These are phyloP conservation scores for Elsinoe batatas DNA, from an alignment of 2,329 filamentous ascomycete species.

Conservation along the genomic window DNA sequence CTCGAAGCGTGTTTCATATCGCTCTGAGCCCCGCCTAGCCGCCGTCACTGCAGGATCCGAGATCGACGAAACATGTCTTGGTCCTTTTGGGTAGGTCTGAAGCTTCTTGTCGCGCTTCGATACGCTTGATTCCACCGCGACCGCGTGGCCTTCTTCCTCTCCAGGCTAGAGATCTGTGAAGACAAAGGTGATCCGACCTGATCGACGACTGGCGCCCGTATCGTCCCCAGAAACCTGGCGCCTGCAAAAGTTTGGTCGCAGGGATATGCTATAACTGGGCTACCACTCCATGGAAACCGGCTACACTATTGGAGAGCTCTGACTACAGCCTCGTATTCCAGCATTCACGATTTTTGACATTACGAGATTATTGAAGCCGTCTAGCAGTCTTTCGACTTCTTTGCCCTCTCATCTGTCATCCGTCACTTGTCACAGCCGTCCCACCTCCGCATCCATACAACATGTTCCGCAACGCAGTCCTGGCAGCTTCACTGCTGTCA, in stretches of 20 bases:
- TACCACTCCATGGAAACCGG: slow-evolving; percentile 2
- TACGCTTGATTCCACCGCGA: background rate
- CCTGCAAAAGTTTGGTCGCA: background rate
- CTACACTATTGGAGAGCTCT: background rate
- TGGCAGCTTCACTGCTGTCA: slow-evolving; percentile 6
- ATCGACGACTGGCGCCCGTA: background rate
- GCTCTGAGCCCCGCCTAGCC: background rate
- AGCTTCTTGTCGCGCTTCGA: background rate
- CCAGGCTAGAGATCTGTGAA: background rate
- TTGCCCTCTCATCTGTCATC: background rate
- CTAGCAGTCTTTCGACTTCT: background rate
- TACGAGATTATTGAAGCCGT: background rate
- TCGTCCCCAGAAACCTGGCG: background rate
- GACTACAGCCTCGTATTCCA: slow-evolving; percentile 4
- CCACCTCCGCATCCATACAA: background rate
- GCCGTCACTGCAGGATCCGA: background rate
- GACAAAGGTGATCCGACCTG: background rate
- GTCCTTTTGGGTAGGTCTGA: background rate
- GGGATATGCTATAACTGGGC: slow-evolving; percentile 8
- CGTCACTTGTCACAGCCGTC: background rate
- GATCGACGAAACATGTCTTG: slow-evolving; percentile 4
- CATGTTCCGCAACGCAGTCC: background rate
- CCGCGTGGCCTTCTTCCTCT: slow-evolving; percentile 11
- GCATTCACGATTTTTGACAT: background rate
- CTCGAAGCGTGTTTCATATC: background rate